These are phyloP conservation scores for Bertia moriformis DNA, from an alignment of 2,329 filamentous ascomycete genomes.

Conservation along the genomic window DNA sequence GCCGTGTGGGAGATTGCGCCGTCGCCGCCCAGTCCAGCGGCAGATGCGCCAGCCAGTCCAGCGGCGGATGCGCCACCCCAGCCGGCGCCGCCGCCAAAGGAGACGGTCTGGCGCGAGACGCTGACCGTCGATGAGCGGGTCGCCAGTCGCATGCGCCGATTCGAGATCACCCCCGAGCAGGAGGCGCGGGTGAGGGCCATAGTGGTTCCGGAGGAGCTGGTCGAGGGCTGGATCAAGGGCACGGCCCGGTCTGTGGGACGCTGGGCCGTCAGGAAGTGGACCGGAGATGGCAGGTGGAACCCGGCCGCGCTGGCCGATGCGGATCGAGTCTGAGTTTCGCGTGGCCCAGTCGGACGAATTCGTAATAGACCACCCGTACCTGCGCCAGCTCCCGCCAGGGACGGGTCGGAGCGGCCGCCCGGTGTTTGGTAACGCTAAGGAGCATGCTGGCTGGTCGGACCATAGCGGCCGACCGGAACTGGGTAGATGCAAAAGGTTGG, in stretches of 20 bases:
- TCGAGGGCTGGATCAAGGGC: conserved; percentile 57
- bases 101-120: conserved; percentile 63
- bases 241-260: conserved; percentile 34
- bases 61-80: conserved; percentile 3
- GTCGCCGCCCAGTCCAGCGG: too few relatives aligned
- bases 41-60: too few relatives aligned
- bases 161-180: conserved; percentile 55
- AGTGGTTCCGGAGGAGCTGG: conserved; percentile 48
- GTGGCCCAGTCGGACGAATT: too few relatives aligned
- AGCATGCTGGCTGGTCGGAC: too few relatives aligned
- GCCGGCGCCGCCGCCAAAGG: conserved; percentile 29
- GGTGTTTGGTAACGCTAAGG: neutral
- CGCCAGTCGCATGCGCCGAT: conserved; percentile 64
- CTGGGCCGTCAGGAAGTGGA: conserved; percentile 29
- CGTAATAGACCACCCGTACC: too few relatives aligned
- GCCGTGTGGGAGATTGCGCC: conserved; percentile 49
- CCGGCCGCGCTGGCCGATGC: neutral
- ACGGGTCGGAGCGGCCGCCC: too few relatives aligned
- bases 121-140: conserved; percentile 67
- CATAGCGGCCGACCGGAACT: too few relatives aligned
- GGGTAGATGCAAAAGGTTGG: too few relatives aligned
- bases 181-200: conserved; percentile 52
- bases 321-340: too few relatives aligned
- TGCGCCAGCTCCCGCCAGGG: too few relatives aligned
- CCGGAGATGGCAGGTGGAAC: conserved; percentile 17